These are phyloP conservation scores for Sporothrix mexicana DNA, from an alignment of 2,329 filamentous ascomycete genomes.

Conservation along the genomic window DNA sequence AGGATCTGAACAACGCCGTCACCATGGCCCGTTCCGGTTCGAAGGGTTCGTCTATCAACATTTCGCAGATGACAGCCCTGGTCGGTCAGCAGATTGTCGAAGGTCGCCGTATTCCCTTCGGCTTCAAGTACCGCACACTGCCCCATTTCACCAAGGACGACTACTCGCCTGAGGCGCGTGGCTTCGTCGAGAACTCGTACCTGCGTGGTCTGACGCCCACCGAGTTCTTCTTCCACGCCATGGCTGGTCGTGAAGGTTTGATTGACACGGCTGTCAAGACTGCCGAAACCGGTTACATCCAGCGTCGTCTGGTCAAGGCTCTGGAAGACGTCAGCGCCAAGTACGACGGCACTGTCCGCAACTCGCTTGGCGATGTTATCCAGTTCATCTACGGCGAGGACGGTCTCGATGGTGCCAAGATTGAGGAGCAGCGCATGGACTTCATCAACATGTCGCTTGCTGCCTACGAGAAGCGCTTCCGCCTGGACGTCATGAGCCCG, in stretches of 20 bases:
- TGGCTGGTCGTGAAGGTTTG: conserved; percentile 99
- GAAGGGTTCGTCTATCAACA: conserved; percentile 99
- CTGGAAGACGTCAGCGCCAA: conserved; percentile 97
- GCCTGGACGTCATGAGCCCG: conserved; percentile 82
- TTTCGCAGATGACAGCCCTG: conserved; percentile 98
- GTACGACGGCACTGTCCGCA: conserved; percentile 96
- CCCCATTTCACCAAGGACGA: conserved; percentile 99
- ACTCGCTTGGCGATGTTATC: conserved; percentile 93
- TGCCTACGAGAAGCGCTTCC: conserved; percentile 80
- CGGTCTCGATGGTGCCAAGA: conserved; percentile 88
- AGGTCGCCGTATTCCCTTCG: conserved; percentile 97
- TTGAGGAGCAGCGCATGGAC: conserved; percentile 91
- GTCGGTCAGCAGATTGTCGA: conserved; percentile 98
- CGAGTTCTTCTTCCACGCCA: conserved; percentile 99
- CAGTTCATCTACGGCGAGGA: conserved; percentile 99
- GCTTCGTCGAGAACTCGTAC: conserved; percentile 99
- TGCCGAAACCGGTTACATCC: conserved; percentile 98
- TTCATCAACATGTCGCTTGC: conserved; percentile 79
- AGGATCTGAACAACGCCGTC: conserved; percentile 94
- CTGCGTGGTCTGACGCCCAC: conserved; percentile 91
- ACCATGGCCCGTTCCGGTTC: conserved; percentile 96
- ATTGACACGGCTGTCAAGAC: conserved; percentile 99
- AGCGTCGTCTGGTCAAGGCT: conserved; percentile 96
- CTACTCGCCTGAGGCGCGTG: conserved; percentile 94
- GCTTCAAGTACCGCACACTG: conserved; percentile 96